Evolutionary conservation across 1,284 basidiomycete genomes (phyloP).

Genomic region (Boletus smithii): DNA sequence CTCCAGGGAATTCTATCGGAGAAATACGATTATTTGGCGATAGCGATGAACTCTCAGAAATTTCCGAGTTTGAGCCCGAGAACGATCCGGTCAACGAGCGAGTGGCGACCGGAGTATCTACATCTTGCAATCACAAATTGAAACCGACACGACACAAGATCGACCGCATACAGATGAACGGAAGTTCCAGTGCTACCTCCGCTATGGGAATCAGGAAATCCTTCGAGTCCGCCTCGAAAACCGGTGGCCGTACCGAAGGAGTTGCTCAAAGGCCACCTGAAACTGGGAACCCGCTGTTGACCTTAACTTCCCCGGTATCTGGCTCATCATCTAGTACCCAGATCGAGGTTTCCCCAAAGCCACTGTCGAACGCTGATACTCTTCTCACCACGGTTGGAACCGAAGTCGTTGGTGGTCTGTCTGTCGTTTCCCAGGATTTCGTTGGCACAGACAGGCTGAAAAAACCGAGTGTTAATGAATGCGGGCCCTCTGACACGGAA

Average conservation of each 20-base stretch:
- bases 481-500: not conserved
- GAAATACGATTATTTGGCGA: not conserved
- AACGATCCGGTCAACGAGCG: not conserved
- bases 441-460: not conserved
- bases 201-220: not conserved
- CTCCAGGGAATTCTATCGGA: slow-evolving; percentile 1
- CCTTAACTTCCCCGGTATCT: slow-evolving; percentile 10
- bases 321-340: slow-evolving; percentile 18
- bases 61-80: slow-evolving; percentile 26
- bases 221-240: not conserved
- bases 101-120: not conserved
- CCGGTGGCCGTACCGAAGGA: not conserved
- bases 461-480: not conserved
- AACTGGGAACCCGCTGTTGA: not conserved
- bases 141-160: slow-evolving; percentile 1
- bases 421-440: not conserved
- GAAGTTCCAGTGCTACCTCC: not conserved
- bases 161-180: slow-evolving; percentile 1
- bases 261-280: not conserved
- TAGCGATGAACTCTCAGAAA: slow-evolving; percentile 28
- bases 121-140: not conserved
- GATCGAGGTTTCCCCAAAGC: slow-evolving; percentile 12
- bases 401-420: not conserved
- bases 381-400: not conserved
- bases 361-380: slow-evolving; percentile 2